A percentile compares a stretch with the other conserved stretches of the same genome.
These are phyloP conservation scores for Blastobotrys aristatus DNA, from an alignment of 1,139 yeast species.

Conservation along the genomic window DNA sequence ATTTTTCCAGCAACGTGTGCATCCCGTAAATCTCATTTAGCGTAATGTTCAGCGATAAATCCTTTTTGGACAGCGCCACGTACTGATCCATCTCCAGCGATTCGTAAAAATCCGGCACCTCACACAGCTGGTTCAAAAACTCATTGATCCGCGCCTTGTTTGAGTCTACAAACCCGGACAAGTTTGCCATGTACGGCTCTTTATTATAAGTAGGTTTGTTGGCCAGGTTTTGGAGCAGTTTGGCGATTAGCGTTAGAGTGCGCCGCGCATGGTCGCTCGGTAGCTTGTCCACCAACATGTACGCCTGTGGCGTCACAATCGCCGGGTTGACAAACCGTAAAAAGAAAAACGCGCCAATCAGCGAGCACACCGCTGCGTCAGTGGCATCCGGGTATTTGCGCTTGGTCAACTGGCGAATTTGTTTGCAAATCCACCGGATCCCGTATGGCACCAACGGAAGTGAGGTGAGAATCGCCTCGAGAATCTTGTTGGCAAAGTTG, in stretches of 20 bases:
- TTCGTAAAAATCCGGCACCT: constrained; percentile 41
- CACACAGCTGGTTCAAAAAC: constrained; percentile 38
- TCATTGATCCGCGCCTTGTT: constrained; percentile 33
- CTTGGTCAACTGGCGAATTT: constrained; percentile 60
- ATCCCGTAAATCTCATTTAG: constrained; percentile 38
- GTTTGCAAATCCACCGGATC: constrained; percentile 67
- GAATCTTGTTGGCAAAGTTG: constrained; percentile 52
- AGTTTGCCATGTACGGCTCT: constrained; percentile 36
- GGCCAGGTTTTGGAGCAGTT: constrained; percentile 81
- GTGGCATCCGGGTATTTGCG: constrained; percentile 61
- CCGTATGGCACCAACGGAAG: constrained; percentile 61
- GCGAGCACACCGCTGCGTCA: constrained; percentile 47
- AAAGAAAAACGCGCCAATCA: constrained; percentile 78
- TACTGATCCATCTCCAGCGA: constrained; percentile 41
- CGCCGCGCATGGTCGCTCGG: constrained; percentile 52
- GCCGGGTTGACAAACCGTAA: constrained; percentile 88
- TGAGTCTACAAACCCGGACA: constrained; percentile 32
- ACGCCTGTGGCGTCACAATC: constrained; percentile 80
- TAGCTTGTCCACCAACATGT: constrained; percentile 39
- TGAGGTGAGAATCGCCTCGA: constrained; percentile 58
- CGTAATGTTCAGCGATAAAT: constrained; percentile 34
- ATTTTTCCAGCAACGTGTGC: constrained; percentile 37
- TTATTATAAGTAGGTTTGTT: constrained; percentile 46
- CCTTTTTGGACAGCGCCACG: constrained; percentile 38
- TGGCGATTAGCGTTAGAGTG: constrained; percentile 74